Base-by-base conservation (phyloP, 2,329 filamentous ascomycete species). In the Penicillium sp. region DNA sequence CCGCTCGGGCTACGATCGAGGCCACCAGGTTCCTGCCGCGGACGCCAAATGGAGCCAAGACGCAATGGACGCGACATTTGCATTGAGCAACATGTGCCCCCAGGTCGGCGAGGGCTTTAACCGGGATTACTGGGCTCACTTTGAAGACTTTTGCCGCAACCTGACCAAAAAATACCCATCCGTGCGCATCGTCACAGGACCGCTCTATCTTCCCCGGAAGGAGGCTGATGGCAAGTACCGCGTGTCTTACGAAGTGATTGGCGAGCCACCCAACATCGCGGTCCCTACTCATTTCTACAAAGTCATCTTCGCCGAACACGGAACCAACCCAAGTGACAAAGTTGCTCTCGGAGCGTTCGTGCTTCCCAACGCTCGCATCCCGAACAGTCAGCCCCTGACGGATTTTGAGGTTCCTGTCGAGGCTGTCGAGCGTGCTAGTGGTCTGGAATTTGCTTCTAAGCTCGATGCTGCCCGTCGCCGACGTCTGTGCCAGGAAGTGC, bases 261-360 rank as follows among this genome's bases (percentile, higher is more conserved):
- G 94, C 40, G 88, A 81, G 70, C 94, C 94, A 62, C 93, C 94
- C 7, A 95, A 91, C 67, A 89, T 99, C 55, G 92, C 94, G 24
- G 94, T 99, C 53, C 94, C 94, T 3, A 99, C 94, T 21, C 94
- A 99, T 74, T 99, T 99, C 77, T 99, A 96, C 83, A 99, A 99
- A 79, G 91, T 99, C 68, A 94, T 99, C 65, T 96, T 94, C 68
- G 94, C 90, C 24, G 94, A 99, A 76, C 91, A 96, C 67, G 89
- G 88, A 3, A 77, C 74, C 1, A 74, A 69, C 21, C 80, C 80
- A 24, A 74, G 71, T 9, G 89, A 90, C 18, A 87, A 87, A 61
- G 94, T 99, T 33, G 91, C 91, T 30, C 78, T 99, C 35, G 94
- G 90, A 47, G 94, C 94, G 7, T 99, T 99, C 68, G 93, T 99